These are phyloP conservation scores for Podospora tetraspora DNA, from an alignment of 495 filamentous ascomycete genomes.

Conservation along the genomic window DNA sequence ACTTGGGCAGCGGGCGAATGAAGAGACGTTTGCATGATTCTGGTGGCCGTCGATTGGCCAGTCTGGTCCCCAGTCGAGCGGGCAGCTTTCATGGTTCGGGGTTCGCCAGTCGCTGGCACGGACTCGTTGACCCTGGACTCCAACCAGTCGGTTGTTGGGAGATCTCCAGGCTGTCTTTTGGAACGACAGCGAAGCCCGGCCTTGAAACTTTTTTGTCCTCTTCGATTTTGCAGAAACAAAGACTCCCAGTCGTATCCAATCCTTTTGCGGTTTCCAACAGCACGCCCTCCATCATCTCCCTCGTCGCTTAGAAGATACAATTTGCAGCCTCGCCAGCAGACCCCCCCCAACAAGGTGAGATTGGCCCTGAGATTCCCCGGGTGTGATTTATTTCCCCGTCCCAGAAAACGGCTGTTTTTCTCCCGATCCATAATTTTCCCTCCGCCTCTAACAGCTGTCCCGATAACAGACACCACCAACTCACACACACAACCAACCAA, in stretches of 20 bases:
- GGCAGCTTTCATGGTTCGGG: constrained; percentile 4
- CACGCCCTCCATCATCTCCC: not conserved
- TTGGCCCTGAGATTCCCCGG: not conserved
- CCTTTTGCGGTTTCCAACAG: not conserved
- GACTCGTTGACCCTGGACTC: not conserved
- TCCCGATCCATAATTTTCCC: not conserved
- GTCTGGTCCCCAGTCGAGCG: constrained; percentile 5
- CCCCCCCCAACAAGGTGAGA: not conserved
- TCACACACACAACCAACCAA: constrained; percentile 9
- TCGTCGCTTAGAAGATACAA: not conserved
- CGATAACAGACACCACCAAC: constrained; percentile 9
- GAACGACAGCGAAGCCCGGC: not conserved
- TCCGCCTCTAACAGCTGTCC: constrained; percentile 18
- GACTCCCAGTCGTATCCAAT: not conserved
- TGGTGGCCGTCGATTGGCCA: constrained; percentile 15
- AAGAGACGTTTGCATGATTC: constrained; percentile 12
- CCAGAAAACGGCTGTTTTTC: not conserved
- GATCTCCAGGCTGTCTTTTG: not conserved
- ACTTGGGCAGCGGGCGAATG: constrained; percentile 17
- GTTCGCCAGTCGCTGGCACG: constrained; percentile 6
- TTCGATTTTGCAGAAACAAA: constrained; percentile 11
- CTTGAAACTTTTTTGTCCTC: constrained; percentile 12
- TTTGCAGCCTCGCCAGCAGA: not conserved
- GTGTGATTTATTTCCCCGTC: not conserved
- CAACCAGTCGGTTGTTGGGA: not conserved